phyloP scores from a whole-genome alignment of 1,284 basidiomycete genomes.

The Filobasidium uniguttulatum region DNA sequence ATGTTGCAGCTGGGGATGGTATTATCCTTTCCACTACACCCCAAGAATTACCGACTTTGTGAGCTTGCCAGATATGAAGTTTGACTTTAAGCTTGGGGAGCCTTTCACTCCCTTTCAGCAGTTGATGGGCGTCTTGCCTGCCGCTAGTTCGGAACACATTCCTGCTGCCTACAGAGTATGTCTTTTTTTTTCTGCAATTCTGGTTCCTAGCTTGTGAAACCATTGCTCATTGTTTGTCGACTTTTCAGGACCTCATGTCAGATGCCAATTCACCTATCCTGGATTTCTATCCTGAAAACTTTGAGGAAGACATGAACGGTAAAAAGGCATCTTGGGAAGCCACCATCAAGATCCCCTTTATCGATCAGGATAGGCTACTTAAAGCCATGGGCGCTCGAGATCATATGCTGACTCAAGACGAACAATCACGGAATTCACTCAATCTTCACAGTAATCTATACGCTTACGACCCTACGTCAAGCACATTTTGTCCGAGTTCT shows the following conservation, averaged over 20 bases:
- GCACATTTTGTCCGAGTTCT: conserved; percentile 69
- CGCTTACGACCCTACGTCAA: conserved; percentile 50
- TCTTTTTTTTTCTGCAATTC: too few relatives aligned
- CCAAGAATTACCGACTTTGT: conserved; percentile 77
- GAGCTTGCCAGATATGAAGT: conserved; percentile 61
- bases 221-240: background rate
- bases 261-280: conserved; percentile 73
- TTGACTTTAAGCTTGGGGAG: conserved; percentile 70
- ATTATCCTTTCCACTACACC: conserved; percentile 95
- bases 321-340: conserved; percentile 99
- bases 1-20: conserved; percentile 96
- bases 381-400: conserved; percentile 73
- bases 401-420: conserved; percentile 61
- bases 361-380: conserved; percentile 67
- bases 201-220: background rate
- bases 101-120: conserved; percentile 95
- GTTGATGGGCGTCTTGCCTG: conserved; percentile 93
- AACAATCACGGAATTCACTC: conserved; percentile 60
- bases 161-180: conserved; percentile 67
- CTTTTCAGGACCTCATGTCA: conserved; percentile 68
- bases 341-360: conserved; percentile 97
- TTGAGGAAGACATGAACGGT: conserved; percentile 88
- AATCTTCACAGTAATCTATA: conserved; percentile 66
- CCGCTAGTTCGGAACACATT: conserved; percentile 74
- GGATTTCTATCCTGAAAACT: conserved; percentile 86